Base-by-base conservation (phyloP, 257 asterid genomes). In the Asclepias syriaca region DNA sequence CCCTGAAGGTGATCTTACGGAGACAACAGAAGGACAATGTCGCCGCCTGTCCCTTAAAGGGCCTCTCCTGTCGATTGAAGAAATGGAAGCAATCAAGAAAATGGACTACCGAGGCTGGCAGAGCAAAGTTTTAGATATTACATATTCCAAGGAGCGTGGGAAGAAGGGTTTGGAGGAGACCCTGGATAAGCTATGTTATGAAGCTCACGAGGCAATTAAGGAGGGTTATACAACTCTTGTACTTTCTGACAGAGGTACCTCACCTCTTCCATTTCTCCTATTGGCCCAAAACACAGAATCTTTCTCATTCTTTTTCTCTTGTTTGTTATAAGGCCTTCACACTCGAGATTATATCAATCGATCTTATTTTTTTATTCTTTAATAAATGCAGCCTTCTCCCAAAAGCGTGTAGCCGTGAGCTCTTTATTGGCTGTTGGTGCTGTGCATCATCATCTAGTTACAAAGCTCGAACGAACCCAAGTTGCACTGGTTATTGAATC, bases 1-100 rank as follows among this genome's bases (percentile, higher is more conserved):
- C 64, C 99, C 99, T 12, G 99, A 95, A 85, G 98, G 98, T 19
- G 99, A 95, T 85, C 98, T 92, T 48, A 92, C 99, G 11, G 99
- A 95, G 82, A 87, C 97, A 77, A 92, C 98, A 10, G 99, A 95
- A 80, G 96, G 90, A 80, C 99, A 95, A 76, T 95, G 99, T 65
- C 96, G 84, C 68, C 98, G 99, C 70, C 84, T 95, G 76, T 90
- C 99, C 8, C 88, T 95, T 64, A 92, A 92, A 82, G 97, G 99
- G 14, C 96, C 99, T 59, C 86, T 95, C 45, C 79, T 95, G 71
- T 82, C 96, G 65, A 85, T 90, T 77, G 90, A 90, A 34, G 96
- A 95, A 80, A 92, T 84, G 94, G 99, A 92, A 82, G 93, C 99
- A 37, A 70, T 92, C 72, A 95, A 95, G 73, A 90, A 87, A 84